Percentiles rank a stretch among this genome's conserved stretches.
Conservation (phyloP, 75 land plant genomes). For the Picea sitchensis region DNA sequence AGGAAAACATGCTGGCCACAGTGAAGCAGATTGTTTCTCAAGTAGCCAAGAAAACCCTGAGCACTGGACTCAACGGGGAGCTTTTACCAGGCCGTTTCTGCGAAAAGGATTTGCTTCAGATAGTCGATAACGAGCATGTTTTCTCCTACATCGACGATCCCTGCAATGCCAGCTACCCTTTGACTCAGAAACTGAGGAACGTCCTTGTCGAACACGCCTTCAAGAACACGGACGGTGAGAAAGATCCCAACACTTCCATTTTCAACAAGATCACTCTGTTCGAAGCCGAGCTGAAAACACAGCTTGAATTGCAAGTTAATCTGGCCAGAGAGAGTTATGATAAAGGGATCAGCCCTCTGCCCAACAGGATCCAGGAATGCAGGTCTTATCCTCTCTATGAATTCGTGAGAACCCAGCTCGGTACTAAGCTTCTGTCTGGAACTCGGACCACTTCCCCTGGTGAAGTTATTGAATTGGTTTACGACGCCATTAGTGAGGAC, state of each 20-base stretch:
- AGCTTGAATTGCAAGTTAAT: constrained; percentile 11
- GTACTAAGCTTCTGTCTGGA: constrained; percentile 40
- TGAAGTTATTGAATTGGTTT: constrained; percentile 43
- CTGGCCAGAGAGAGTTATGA: constrained; percentile 25
- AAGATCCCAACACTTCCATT: constrained; percentile 14
- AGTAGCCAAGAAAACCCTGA: constrained; percentile 41
- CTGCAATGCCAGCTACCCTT: constrained; percentile 37
- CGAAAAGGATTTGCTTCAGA: constrained; percentile 51
- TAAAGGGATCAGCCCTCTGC: constrained; percentile 19
- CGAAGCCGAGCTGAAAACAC: constrained; percentile 41
- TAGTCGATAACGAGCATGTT: constrained; percentile 37
- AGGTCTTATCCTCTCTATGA: constrained; percentile 39
- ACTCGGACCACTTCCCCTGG: constrained; percentile 41
- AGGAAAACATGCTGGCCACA: constrained; percentile 44
- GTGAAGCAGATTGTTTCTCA: constrained; percentile 46
- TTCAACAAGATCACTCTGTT: constrained; percentile 38
- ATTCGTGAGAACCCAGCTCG: constrained; percentile 37
- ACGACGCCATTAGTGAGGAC: constrained; percentile 34
- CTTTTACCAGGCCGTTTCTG: constrained; percentile 45
- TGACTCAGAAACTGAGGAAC: constrained; percentile 52
- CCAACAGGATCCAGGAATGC: constrained; percentile 50
- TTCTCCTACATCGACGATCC: constrained; percentile 55
- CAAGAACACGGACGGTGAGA: constrained; percentile 18
- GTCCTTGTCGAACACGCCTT: constrained; percentile 61
- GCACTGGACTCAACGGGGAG: constrained; percentile 24